Conservation (phyloP, 2,329 filamentous ascomycete species). For the Fonsecaea nubica region DNA sequence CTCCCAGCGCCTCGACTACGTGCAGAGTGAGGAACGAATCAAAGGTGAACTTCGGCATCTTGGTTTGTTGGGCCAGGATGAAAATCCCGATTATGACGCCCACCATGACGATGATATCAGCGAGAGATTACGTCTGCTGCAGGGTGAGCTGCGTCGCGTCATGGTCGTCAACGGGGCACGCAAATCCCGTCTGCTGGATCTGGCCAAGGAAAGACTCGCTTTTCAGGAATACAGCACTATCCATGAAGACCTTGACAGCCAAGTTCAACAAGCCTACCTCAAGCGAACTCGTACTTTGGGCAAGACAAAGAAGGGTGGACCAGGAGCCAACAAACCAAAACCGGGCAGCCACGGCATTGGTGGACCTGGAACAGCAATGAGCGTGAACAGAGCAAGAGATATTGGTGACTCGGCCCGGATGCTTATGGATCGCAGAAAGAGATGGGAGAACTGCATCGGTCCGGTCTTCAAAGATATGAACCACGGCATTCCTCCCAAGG, state of each 20-base stretch:
- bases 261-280: constrained; percentile 92
- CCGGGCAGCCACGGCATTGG: constrained; percentile 64
- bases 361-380: constrained; percentile 56
- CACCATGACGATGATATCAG: constrained; percentile 95
- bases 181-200: constrained; percentile 82
- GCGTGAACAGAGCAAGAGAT: constrained; percentile 67
- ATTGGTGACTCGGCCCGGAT: constrained; percentile 91
- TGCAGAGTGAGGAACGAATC: constrained; percentile 85
- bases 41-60: constrained; percentile 91
- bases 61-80: constrained; percentile 77
- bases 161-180: constrained; percentile 88
- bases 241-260: constrained; percentile 91
- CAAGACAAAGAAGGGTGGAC: constrained; percentile 87
- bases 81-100: constrained; percentile 79
- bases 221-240: constrained; percentile 97
- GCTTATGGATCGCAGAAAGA: constrained; percentile 85
- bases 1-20: constrained; percentile 80
- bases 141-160: constrained; percentile 80
- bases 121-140: constrained; percentile 83
- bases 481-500: constrained; percentile 71
- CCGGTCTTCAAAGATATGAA: constrained; percentile 87
- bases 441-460: constrained; percentile 91
- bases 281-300: constrained; percentile 94
- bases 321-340: constrained; percentile 61
- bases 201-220: constrained; percentile 91